A percentile compares a stretch with the other conserved stretches of the same genome.
phyloP scores from a whole-genome alignment of 805 yeast species.

The Tetrapisispora taiwanensis region DNA sequence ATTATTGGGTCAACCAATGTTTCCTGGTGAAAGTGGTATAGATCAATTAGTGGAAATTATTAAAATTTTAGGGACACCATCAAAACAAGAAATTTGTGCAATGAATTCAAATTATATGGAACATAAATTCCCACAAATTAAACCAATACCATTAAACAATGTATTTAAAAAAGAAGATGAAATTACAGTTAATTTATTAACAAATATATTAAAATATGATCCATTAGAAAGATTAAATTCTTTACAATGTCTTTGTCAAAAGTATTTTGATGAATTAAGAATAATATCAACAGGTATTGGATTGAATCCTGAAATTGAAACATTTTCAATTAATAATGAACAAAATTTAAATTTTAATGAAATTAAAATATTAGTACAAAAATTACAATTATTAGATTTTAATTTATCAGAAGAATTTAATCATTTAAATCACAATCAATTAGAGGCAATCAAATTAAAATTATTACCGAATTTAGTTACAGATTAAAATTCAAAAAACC shows the following conservation, averaged over 20 bases:
- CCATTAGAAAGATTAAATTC: conserved; percentile 59
- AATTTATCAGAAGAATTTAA: conserved; percentile 21
- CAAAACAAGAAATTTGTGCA: conserved; percentile 78
- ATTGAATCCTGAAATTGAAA: neutral
- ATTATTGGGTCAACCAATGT: conserved; percentile 88
- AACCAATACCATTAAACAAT: conserved; percentile 62
- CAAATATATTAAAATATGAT: conserved; percentile 52
- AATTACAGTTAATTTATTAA: conserved; percentile 45
- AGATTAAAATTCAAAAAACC: conserved; percentile 1
- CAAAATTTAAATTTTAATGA: conserved; percentile 3
- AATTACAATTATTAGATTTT: conserved; percentile 21
- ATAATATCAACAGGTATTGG: neutral
- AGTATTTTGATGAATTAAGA: conserved; percentile 26
- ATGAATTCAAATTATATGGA: conserved; percentile 98
- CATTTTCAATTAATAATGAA: conserved; percentile 1
- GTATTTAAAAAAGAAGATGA: conserved; percentile 47
- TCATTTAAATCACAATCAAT: conserved; percentile 20
- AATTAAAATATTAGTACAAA: conserved; percentile 10
- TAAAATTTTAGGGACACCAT: conserved; percentile 91
- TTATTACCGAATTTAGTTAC: conserved; percentile 9
- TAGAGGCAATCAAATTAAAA: conserved; percentile 19
- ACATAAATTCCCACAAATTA: conserved; percentile 85
- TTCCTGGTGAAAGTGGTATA: conserved; percentile 96
- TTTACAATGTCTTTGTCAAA: conserved; percentile 25
- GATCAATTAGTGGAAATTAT: conserved; percentile 96